Conservation (phyloP, 2,329 filamentous ascomycete species). For the Aspergillus viridinutans region DNA sequence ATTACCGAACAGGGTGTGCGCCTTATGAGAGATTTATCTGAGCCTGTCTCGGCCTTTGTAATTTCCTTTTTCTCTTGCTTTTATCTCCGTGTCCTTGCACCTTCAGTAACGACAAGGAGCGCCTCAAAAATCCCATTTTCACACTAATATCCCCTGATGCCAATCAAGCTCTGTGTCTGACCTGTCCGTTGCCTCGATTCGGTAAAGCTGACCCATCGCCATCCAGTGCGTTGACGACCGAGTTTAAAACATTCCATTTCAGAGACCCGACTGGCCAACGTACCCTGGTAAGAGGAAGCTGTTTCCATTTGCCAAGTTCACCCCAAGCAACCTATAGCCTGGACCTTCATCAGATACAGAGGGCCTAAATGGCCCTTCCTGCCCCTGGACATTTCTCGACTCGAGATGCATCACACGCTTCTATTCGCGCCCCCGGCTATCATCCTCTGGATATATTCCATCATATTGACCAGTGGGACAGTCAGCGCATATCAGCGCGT, state of each 20-base stretch:
- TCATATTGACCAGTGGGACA: background rate
- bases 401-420: background rate
- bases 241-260: background rate
- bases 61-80: conserved; percentile 5
- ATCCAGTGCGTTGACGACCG: background rate
- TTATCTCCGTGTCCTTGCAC: background rate
- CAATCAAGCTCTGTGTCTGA: background rate
- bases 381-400: background rate
- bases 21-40: conserved; percentile 2
- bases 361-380: background rate
- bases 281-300: background rate
- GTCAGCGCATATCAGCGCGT: background rate
- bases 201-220: background rate
- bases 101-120: background rate
- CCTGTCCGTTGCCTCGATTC: background rate
- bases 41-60: conserved; percentile 7
- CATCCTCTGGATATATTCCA: background rate
- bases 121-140: background rate
- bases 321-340: background rate
- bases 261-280: background rate
- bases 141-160: conserved; percentile 4
- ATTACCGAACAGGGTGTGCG: conserved; percentile 11
- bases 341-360: background rate
- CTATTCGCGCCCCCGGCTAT: background rate
- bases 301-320: background rate